These are phyloP conservation scores for Alternaria burnsii DNA, from an alignment of 2,329 filamentous ascomycete genomes.

Conservation along the genomic window DNA sequence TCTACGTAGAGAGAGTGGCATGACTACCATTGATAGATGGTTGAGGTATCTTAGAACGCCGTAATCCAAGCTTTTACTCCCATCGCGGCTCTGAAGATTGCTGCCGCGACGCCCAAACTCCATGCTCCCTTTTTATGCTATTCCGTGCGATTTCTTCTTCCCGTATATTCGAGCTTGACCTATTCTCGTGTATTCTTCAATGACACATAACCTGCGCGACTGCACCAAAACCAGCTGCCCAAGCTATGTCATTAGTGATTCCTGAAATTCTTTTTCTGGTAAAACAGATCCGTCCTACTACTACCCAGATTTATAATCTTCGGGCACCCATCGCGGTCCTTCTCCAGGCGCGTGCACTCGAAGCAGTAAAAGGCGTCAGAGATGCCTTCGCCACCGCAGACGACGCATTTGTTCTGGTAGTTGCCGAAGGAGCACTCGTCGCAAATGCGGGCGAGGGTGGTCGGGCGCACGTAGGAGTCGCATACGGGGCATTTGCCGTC, in stretches of 20 bases:
- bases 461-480: constrained; percentile 98
- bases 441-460: constrained; percentile 96
- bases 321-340: constrained; percentile 95
- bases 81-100: not conserved
- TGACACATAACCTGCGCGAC: no score
- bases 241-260: constrained; percentile 57
- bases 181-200: not conserved
- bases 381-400: constrained; percentile 97
- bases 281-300: constrained; percentile 89
- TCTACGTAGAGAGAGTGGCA: not conserved
- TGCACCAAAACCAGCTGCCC: not conserved
- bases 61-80: not conserved
- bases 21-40: constrained; percentile 10
- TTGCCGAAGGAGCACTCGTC: constrained; percentile 99
- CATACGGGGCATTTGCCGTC: constrained; percentile 99
- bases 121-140: not conserved
- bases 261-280: constrained; percentile 76
- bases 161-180: not conserved
- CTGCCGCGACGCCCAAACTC: constrained; percentile 5
- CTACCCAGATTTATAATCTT: constrained; percentile 99
- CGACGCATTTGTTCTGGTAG: constrained; percentile 99
- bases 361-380: constrained; percentile 99
- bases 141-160: not conserved
- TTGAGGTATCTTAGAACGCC: constrained; percentile 7
- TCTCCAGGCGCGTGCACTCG: constrained; percentile 95